Evolutionary conservation across 2,329 filamentous ascomycete species (phyloP).

Genomic region (Xenoacremonium recifei): DNA sequence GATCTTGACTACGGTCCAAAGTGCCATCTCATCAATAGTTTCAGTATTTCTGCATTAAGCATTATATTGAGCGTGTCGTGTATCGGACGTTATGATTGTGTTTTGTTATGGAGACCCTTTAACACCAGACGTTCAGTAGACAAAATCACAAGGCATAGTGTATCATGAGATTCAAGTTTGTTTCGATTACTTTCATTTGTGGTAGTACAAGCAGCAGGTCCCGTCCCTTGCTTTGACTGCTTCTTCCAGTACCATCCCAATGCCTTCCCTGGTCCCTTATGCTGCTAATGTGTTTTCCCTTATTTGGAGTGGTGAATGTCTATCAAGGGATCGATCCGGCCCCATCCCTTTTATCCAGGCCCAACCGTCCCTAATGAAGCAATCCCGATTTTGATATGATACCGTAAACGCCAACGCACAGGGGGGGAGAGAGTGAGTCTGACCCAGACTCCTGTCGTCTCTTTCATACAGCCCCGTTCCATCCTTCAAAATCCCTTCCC

Average conservation of each 20-base stretch:
- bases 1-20: too few relatives aligned
- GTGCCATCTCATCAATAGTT: too few relatives aligned
- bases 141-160: conserved; percentile 3
- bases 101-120: too few relatives aligned
- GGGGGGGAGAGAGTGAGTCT: too few relatives aligned
- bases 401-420: conserved; percentile 21
- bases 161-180: conserved; percentile 7
- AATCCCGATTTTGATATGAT: conserved; percentile 23
- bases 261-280: conserved; percentile 20
- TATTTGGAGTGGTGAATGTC: conserved; percentile 49
- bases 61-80: too few relatives aligned
- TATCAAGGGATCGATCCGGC: conserved; percentile 33
- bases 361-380: conserved; percentile 18
- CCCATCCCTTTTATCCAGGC: conserved; percentile 22
- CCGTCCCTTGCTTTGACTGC: conserved; percentile 22
- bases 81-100: too few relatives aligned
- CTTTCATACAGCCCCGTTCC: too few relatives aligned
- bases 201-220: conserved; percentile 32
- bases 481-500: too few relatives aligned
- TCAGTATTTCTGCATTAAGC: too few relatives aligned
- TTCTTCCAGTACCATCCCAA: conserved; percentile 1
- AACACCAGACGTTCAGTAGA: too few relatives aligned
- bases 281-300: conserved; percentile 30
- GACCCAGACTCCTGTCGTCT: too few relatives aligned
- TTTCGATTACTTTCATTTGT: conserved; percentile 19